Base-by-base conservation (phyloP, 2,329 filamentous ascomycete species). In the Thermothelomyces thermophilus region DNA sequence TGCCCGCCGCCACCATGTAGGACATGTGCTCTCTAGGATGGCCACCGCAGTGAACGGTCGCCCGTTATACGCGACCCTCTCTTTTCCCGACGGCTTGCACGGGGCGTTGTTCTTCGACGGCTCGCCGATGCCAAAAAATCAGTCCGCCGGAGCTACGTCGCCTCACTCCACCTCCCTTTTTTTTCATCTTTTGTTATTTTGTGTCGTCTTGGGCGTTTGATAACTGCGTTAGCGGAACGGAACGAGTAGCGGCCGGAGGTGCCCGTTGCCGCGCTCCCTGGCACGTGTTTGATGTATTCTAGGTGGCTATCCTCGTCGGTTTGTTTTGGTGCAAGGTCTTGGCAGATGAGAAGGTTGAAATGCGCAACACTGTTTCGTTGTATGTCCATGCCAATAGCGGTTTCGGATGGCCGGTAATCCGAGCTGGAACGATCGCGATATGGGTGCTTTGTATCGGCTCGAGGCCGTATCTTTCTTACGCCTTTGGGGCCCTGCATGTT, bases 1-100 rank as follows among this genome's bases (percentile, higher is more conserved):
- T 60, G 13, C 53, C 58, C 9, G 19, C 46, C 56, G 55, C 66
- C 55, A 48, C 65, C 55, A 66, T 68, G 64, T 67, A 66, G 61
- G 46, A 39, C 13, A 31, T 10, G 31, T 17, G 7, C n/a, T 31
- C 7, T 26, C 28, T 22, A 19, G 10, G 10, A 16, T 37, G 24
- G 24, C 14, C 6, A 5, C 16, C 8, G 24, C 13, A n/a, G 30
- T n/a, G 14, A n/a, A 14, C 35, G 20, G 33, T 30, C 22, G n/a
- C 13, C 39, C 34, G 13, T 11, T 16, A 20, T n/a, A 14, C 5
- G 22, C 17, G 37, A 8, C 37, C 20, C 22, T 26, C 22, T n/a
- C n/a, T n/a, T n/a, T n/a, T 14, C 14, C n/a, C 7, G 7, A 8
- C 9, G 24, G 3, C 24, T 28, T 9, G 24, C 20, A 20, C 14